phyloP scores from a whole-genome alignment of 306 rosid species.

The Quercus robur region DNA sequence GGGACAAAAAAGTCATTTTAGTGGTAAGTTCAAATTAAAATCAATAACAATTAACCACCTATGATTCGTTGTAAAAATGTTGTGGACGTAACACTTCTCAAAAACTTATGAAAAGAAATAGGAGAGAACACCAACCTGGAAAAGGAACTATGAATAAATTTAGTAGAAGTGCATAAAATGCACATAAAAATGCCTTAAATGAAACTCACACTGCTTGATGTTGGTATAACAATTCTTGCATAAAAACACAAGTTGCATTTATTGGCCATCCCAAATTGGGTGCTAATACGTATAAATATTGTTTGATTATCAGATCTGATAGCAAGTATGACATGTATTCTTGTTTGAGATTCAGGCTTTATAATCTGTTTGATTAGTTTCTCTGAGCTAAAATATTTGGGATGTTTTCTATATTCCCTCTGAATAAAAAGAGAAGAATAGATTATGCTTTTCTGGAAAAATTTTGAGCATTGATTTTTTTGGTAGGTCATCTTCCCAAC shows the following conservation, averaged over 20 bases:
- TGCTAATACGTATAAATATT: neutral
- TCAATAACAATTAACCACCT: too few relatives aligned
- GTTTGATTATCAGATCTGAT: neutral
- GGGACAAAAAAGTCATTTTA: too few relatives aligned
- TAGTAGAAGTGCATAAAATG: neutral
- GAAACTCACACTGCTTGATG: neutral
- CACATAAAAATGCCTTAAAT: neutral
- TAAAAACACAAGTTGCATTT: neutral
- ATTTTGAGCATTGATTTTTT: conserved; percentile 1
- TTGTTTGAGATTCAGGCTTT: neutral
- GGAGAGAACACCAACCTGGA: neutral
- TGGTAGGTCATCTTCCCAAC: conserved; percentile 49
- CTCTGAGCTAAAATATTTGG: neutral
- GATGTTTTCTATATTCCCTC: neutral
- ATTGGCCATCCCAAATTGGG: neutral
- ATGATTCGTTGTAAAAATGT: too few relatives aligned
- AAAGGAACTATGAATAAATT: neutral
- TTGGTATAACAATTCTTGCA: neutral
- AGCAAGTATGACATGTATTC: neutral
- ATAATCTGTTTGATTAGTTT: neutral
- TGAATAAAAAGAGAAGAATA: neutral
- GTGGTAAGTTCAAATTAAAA: too few relatives aligned
- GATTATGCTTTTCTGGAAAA: neutral
- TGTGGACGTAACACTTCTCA: too few relatives aligned
- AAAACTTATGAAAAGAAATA: neutral